A percentile compares a stretch with the other conserved stretches of the same genome.
These are phyloP conservation scores for Trypanosomatidae sp. DNA, from an alignment of 208 protist genomes.

Conservation along the genomic window DNA sequence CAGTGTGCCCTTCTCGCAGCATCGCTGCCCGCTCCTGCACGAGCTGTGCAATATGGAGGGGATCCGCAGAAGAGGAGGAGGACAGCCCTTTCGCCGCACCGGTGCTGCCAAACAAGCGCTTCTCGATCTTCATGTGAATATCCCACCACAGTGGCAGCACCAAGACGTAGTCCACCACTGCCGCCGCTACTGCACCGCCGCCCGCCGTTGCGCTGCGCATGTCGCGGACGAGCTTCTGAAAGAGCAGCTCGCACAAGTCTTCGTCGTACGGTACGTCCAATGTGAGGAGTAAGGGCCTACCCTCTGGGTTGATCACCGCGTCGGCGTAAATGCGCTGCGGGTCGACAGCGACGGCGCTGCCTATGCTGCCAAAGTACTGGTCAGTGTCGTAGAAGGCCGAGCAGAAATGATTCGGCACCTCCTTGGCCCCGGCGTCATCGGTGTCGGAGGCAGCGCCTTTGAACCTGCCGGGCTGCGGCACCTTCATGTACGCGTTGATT, in stretches of 20 bases:
- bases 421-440: conserved; percentile 27
- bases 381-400: conserved; percentile 88
- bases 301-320: conserved; percentile 34
- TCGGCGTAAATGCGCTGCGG: conserved; percentile 31
- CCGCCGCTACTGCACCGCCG: conserved; percentile 6
- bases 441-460: neutral
- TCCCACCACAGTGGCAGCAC: conserved; percentile 88
- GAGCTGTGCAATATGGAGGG: conserved; percentile 18
- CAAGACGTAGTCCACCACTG: conserved; percentile 73
- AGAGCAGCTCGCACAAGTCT: conserved; percentile 85
- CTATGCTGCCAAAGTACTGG: conserved; percentile 83
- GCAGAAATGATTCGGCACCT: conserved; percentile 77
- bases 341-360: conserved; percentile 78
- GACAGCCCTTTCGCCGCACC: neutral
- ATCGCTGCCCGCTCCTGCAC: conserved; percentile 46
- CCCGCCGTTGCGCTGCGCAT: conserved; percentile 28
- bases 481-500: conserved; percentile 89
- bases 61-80: neutral
- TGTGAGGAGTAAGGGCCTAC: conserved; percentile 69
- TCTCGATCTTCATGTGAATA: conserved; percentile 63
- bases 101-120: conserved; percentile 52
- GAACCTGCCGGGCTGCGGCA: conserved; percentile 21
- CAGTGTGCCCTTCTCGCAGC: conserved; percentile 56
- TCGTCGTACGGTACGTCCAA: conserved; percentile 91
- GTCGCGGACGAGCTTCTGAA: conserved; percentile 74